Base-by-base conservation (phyloP, 1,139 yeast species). In the Spathaspora sp. region DNA sequence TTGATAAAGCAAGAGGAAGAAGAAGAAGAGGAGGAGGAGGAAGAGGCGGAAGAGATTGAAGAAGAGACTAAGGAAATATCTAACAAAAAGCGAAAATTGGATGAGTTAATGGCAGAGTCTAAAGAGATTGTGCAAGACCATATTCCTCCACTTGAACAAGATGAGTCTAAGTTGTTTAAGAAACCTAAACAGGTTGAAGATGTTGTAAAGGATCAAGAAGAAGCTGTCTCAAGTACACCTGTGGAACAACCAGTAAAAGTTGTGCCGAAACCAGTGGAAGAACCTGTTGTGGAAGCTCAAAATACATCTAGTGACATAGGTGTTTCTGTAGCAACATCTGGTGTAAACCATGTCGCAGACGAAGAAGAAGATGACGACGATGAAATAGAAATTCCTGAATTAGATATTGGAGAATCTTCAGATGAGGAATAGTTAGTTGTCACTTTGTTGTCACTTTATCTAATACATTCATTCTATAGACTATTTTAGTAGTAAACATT, bases 311-410 rank as follows among this genome's bases (percentile, higher is more conserved):
- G 41, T 23, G 39, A 26, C 15, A 33, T 9, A 15, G 26, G 39
- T 31, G 37, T 15, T 15, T 20, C 39, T 20, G n/a, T 33, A 3
- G 8, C 36, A 3, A 17, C 31, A 3, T 13, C 40, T 24, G 24
- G 36, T 7, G 51, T 50, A 11, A 52, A 49, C 6, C 59, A 52
- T 15, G 15, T 29, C 11, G 29, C 24, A 13, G 29, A 33, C 13
- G 43, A 16, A 1, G 42, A 40, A 1, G 42, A 25, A 4, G 40
- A 39, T 3, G 65, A 56, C 4, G 71, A 66, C 29, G 74, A 80
- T 5, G 86, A 81, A 50, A 76, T 81, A 48, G 86, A 80, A 51
- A 79, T 82, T 49, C 86, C 87, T 47, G 81, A 74, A 27, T 56
- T 80, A 38, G 79, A 54, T 37, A 60, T 52, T 33, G 65, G 54